These are phyloP conservation scores for Saccharomycopsis hybrid DNA, from an alignment of 1,139 yeast genomes.

Conservation along the genomic window DNA sequence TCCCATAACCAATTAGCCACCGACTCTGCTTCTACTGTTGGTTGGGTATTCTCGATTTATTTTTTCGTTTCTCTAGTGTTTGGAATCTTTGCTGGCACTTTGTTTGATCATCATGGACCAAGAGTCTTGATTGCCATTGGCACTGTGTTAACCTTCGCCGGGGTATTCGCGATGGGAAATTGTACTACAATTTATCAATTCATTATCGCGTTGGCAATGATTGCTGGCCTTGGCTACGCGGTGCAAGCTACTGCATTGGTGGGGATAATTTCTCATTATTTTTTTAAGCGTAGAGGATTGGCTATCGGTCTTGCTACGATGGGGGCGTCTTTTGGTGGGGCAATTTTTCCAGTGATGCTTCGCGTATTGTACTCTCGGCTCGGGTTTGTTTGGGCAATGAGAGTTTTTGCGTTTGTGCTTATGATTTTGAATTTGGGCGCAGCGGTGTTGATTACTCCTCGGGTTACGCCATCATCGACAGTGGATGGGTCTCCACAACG, in stretches of 20 bases:
- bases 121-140: slow-evolving; percentile 40
- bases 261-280: slow-evolving; percentile 55
- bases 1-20: slow-evolving; percentile 48
- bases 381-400: slow-evolving; percentile 58
- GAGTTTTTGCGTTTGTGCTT: slow-evolving; percentile 47
- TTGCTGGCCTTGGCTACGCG: slow-evolving; percentile 51
- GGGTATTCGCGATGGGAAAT: slow-evolving; percentile 46
- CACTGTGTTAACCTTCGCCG: slow-evolving; percentile 37
- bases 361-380: slow-evolving; percentile 43
- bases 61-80: slow-evolving; percentile 52
- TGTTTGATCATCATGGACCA: slow-evolving; percentile 46
- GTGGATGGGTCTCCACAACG: slow-evolving; percentile 24
- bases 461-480: slow-evolving; percentile 40
- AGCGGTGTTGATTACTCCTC: slow-evolving; percentile 41
- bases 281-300: slow-evolving; percentile 43
- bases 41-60: slow-evolving; percentile 69
- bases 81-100: slow-evolving; percentile 50
- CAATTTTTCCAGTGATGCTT: slow-evolving; percentile 54
- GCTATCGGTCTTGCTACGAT: slow-evolving; percentile 55
- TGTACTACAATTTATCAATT: slow-evolving; percentile 47
- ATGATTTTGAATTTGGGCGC: slow-evolving; percentile 37
- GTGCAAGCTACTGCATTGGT: slow-evolving; percentile 50
- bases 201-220: slow-evolving; percentile 44
- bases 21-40: slow-evolving; percentile 44
- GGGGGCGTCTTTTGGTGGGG: slow-evolving; percentile 62